A percentile compares a stretch with the other conserved stretches of the same genome.
These are phyloP conservation scores for Trichoderma oligosporum DNA, from an alignment of 2,329 filamentous ascomycete species.

Conservation along the genomic window DNA sequence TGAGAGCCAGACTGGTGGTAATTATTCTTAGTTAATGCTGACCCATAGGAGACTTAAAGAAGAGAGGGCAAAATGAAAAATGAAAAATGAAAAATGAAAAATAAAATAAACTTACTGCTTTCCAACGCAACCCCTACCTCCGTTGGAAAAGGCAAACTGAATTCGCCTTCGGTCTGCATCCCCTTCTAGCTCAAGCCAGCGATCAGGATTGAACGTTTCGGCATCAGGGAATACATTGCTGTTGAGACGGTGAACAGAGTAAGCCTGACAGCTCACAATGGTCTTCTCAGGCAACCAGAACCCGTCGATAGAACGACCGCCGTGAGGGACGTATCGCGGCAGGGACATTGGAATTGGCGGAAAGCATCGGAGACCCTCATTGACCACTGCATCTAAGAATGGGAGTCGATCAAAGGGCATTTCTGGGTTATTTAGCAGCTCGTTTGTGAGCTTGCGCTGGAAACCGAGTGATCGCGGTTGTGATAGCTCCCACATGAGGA, in stretches of 20 bases:
- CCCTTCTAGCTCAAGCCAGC: conserved; percentile 74
- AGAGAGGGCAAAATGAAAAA: too few relatives aligned
- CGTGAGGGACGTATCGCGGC: conserved; percentile 55
- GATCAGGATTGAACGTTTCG: conserved; percentile 72
- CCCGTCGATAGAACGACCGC: conserved; percentile 54
- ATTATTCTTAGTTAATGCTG: not conserved
- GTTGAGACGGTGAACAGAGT: conserved; percentile 57
- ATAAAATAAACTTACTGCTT: conserved; percentile 64
- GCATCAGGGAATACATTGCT: conserved; percentile 71
- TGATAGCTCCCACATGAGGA: conserved; percentile 68
- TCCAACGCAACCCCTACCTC: conserved; percentile 62
- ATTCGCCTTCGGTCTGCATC: conserved; percentile 64
- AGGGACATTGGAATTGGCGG: conserved; percentile 64
- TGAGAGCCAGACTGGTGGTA: conserved; percentile 51
- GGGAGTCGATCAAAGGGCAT: conserved; percentile 47
- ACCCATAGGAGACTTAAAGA: not conserved
- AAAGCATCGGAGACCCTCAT: conserved; percentile 59
- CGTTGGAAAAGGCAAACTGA: conserved; percentile 64
- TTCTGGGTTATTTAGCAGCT: conserved; percentile 44
- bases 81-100: too few relatives aligned
- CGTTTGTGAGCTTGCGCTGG: conserved; percentile 51
- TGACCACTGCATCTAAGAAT: conserved; percentile 61
- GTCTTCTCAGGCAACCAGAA: conserved; percentile 51
- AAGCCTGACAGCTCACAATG: conserved; percentile 59
- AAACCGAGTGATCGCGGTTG: conserved; percentile 50